Evolutionary conservation across 2,329 filamentous ascomycete genomes (phyloP).

Genomic region (Fusarium avenaceum): DNA sequence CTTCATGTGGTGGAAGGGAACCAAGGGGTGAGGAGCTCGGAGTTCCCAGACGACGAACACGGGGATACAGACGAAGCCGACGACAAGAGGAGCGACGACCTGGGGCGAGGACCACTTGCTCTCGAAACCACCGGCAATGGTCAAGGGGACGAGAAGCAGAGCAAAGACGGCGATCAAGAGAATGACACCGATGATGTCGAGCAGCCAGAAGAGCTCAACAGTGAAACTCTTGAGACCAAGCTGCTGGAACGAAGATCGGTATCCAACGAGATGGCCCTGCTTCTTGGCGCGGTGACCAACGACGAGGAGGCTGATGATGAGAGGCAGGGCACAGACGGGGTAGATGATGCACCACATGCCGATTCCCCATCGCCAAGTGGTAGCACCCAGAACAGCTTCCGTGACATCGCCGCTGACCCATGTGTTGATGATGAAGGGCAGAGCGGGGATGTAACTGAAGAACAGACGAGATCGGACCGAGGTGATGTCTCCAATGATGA

Average conservation of each 20-base stretch:
- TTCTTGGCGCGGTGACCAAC: constrained; percentile 66
- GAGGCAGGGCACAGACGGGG: constrained; percentile 68
- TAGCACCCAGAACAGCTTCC: constrained; percentile 60
- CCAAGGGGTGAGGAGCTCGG: constrained; percentile 64
- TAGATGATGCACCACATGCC: constrained; percentile 76
- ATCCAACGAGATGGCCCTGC: constrained; percentile 60
- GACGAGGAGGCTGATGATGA: constrained; percentile 65
- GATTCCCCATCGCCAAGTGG: constrained; percentile 72
- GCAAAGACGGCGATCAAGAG: constrained; percentile 62
- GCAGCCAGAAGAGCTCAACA: constrained; percentile 61
- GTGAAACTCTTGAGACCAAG: constrained; percentile 53
- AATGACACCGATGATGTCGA: constrained; percentile 61
- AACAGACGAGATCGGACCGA: constrained; percentile 73
- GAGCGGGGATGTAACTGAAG: constrained; percentile 73
- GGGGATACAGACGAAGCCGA: constrained; percentile 63
- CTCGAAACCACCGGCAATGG: constrained; percentile 60
- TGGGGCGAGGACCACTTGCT: constrained; percentile 56
- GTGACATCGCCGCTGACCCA: constrained; percentile 73
- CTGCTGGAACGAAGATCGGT: constrained; percentile 52
- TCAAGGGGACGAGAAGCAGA: constrained; percentile 61
- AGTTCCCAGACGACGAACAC: constrained; percentile 65
- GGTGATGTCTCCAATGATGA: constrained; percentile 74
- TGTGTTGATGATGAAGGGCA: constrained; percentile 73
- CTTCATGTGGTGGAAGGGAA: constrained; percentile 72
- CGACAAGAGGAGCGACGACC: constrained; percentile 60